A percentile compares a stretch with the other conserved stretches of the same genome.
Evolutionary conservation across 345 rosid species (phyloP).

Genomic region (Corchorus olitorius): DNA sequence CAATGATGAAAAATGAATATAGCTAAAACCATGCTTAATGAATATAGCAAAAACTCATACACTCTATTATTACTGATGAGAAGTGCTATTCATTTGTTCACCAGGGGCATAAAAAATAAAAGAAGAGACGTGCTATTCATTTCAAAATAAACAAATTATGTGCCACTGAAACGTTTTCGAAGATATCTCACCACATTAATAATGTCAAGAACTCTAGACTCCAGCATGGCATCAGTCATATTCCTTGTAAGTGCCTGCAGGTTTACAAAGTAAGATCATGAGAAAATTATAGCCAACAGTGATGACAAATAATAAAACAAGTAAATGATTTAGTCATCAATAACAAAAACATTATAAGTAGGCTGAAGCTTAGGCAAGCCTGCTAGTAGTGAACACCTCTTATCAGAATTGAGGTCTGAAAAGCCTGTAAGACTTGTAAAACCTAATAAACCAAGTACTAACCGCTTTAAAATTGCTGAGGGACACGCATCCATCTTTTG

Average conservation of each 20-base stretch:
- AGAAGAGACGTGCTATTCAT: too few relatives aligned
- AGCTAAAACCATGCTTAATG: too few relatives aligned
- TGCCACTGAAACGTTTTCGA: background rate
- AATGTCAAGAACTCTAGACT: constrained; percentile 74
- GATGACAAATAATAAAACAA: constrained; percentile 3
- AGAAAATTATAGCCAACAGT: constrained; percentile 7
- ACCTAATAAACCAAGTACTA: constrained; percentile 23
- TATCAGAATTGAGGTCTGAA: background rate
- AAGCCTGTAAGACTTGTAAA: background rate
- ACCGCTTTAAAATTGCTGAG: constrained; percentile 77
- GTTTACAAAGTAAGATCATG: constrained; percentile 13
- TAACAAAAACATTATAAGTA: background rate
- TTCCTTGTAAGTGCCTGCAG: constrained; percentile 71
- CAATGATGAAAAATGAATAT: background rate
- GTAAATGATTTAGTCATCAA: background rate
- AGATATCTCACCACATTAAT: constrained; percentile 56
- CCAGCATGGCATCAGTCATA: constrained; percentile 83
- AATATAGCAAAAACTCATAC: too few relatives aligned
- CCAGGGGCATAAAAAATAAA: too few relatives aligned
- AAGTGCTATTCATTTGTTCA: too few relatives aligned
- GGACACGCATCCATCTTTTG: constrained; percentile 72
- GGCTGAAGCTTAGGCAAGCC: background rate
- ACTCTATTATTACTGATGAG: too few relatives aligned
- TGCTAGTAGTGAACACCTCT: background rate
- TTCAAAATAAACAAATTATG: background rate